Percentiles rank a stretch among this genome's conserved stretches.
These are phyloP conservation scores for Nothopassalora personata DNA, from an alignment of 2,329 filamentous ascomycete genomes.

Conservation along the genomic window DNA sequence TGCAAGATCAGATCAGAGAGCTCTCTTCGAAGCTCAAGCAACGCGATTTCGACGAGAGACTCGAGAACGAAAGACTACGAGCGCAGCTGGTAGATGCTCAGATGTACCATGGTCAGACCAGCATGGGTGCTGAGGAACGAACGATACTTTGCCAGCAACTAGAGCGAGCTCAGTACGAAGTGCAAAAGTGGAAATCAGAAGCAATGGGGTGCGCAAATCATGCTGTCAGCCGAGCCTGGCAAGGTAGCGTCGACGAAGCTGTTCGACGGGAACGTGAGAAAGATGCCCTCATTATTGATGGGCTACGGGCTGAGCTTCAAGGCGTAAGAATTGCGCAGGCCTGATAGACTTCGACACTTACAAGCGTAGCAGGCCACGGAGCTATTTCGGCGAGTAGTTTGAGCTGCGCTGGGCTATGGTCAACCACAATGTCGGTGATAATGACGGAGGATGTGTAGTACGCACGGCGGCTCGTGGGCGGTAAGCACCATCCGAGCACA, in stretches of 20 bases:
- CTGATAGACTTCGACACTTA: not conserved
- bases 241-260: slow-evolving; percentile 22
- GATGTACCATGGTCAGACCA: not conserved
- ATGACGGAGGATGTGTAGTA: not conserved
- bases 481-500: not conserved
- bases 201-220: slow-evolving; percentile 15
- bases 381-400: not conserved
- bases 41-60: slow-evolving; percentile 1
- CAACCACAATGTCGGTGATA: not conserved
- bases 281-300: slow-evolving; percentile 17
- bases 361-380: not conserved
- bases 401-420: not conserved
- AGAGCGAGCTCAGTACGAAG: slow-evolving; percentile 13
- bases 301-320: slow-evolving; percentile 11
- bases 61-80: not conserved
- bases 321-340: not conserved
- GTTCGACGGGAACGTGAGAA: slow-evolving; percentile 21
- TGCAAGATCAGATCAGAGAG: slow-evolving; percentile 11
- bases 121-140: slow-evolving; percentile 8
- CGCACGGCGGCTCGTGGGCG: not conserved
- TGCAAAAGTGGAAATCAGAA: slow-evolving; percentile 8
- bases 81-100: slow-evolving; percentile 1
- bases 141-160: slow-evolving; percentile 16
- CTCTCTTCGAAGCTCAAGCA: slow-evolving; percentile 3
- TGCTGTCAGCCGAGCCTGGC: slow-evolving; percentile 15